A percentile compares a stretch with the other conserved stretches of the same genome.
These are phyloP conservation scores for Pseudogymnoascus sp. DNA, from an alignment of 2,329 filamentous ascomycete genomes.

Conservation along the genomic window DNA sequence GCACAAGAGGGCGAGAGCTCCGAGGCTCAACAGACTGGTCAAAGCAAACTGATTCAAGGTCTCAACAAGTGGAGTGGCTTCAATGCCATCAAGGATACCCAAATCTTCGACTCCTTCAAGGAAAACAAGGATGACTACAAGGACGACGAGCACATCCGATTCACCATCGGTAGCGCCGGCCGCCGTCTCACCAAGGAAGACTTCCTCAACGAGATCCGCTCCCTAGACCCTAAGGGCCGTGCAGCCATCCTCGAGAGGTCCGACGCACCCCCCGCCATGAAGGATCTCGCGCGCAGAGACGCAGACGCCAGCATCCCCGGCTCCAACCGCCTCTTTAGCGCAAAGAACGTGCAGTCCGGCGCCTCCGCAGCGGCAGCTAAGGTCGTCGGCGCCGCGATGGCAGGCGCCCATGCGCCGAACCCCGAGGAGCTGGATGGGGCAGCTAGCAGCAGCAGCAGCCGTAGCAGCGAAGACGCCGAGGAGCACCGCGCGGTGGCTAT, in stretches of 20 bases:
- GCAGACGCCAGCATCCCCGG: slow-evolving; percentile 20
- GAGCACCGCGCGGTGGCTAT: background rate
- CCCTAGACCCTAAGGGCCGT: slow-evolving; percentile 56
- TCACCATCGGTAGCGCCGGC: slow-evolving; percentile 66
- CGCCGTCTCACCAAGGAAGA: slow-evolving; percentile 71
- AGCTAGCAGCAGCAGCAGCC: background rate
- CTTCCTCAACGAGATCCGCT: slow-evolving; percentile 66
- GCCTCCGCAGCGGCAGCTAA: slow-evolving; percentile 13
- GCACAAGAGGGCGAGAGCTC: slow-evolving; percentile 33
- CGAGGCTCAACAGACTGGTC: slow-evolving; percentile 11
- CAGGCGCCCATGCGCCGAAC: slow-evolving; percentile 12
- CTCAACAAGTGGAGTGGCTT: slow-evolving; percentile 22
- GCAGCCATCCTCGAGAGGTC: slow-evolving; percentile 22
- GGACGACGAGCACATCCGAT: slow-evolving; percentile 65
- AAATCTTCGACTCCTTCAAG: slow-evolving; percentile 9
- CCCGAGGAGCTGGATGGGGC: background rate
- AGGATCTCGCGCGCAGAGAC: slow-evolving; percentile 24
- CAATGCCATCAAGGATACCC: slow-evolving; percentile 13
- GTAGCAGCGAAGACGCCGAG: background rate
- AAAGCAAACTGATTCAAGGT: slow-evolving; percentile 2
- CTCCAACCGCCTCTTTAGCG: slow-evolving; percentile 25
- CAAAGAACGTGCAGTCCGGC: slow-evolving; percentile 26
- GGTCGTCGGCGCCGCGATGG: slow-evolving; percentile 17
- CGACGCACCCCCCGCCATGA: slow-evolving; percentile 23
- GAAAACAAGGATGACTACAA: slow-evolving; percentile 37